These are phyloP conservation scores for Thymus mandschuricus DNA, from an alignment of 257 asterid genomes.

Conservation along the genomic window DNA sequence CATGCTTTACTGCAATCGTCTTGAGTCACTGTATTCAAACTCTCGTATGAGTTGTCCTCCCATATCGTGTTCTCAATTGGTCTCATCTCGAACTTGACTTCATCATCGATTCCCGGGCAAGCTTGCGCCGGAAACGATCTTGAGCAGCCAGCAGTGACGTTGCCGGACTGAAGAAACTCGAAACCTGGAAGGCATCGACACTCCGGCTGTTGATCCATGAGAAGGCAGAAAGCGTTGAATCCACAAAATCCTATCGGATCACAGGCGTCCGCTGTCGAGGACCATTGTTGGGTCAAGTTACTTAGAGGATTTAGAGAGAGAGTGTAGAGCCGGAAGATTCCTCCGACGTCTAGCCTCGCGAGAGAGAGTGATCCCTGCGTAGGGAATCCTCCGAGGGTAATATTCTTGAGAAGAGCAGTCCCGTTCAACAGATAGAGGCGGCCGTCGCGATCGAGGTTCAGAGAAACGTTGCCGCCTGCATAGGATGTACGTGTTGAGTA, in stretches of 20 bases:
- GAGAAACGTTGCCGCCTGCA: constrained; percentile 27
- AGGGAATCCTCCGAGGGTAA: constrained; percentile 35
- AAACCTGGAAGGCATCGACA: constrained; percentile 58
- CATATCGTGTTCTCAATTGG: constrained; percentile 23
- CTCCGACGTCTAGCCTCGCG: constrained; percentile 51
- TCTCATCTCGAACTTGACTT: constrained; percentile 24
- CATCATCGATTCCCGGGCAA: constrained; percentile 24
- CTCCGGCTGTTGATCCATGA: not conserved
- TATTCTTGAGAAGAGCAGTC: not conserved
- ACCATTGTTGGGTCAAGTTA: constrained; percentile 32
- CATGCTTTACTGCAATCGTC: constrained; percentile 50
- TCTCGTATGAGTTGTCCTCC: constrained; percentile 38
- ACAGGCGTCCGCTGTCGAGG: constrained; percentile 32
- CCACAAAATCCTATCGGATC: constrained; percentile 55
- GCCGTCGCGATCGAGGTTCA: constrained; percentile 42
- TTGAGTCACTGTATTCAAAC: not conserved
- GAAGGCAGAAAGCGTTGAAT: constrained; percentile 44
- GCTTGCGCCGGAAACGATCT: constrained; percentile 26
- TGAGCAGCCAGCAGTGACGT: constrained; percentile 41
- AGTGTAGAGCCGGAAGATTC: constrained; percentile 49
- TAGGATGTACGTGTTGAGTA: constrained; percentile 21
- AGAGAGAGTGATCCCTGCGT: constrained; percentile 22
- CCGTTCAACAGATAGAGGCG: constrained; percentile 49
- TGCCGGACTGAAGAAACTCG: constrained; percentile 31
- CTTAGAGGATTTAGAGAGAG: constrained; percentile 22